Base-by-base conservation (phyloP, 805 yeast genomes). In the Candida sphagnicola region DNA sequence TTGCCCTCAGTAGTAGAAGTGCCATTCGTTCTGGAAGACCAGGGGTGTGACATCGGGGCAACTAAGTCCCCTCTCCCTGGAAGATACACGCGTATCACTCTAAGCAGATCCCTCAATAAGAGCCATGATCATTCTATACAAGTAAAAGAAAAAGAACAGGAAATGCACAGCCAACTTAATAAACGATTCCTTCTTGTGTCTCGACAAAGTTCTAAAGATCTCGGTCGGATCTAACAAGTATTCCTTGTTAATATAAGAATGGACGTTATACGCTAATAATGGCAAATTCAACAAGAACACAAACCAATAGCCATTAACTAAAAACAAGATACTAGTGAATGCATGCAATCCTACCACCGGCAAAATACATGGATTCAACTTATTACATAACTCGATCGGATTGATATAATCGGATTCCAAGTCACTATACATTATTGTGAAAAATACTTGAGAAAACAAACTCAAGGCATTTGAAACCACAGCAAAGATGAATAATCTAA, bases 201-300 rank as follows among this genome's bases (percentile, higher is more conserved):
- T 86, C 52, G 87, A 77, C 57, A 91, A 77, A 30, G 97, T 90
- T 72, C 98, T 80, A 70, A 93, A 93, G 55, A 91, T 93, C 65
- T 91, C 97, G 31, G 99, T 91, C 41, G 98, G 98, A 63, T 93
- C 99, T 61, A 90, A 79, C 47, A 86, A 70, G 60, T 91, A 89
- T 59, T 82, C 80, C 64, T 87, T 88, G 53, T 77, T 78, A 62
- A 82, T 65, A 56, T 86, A 77, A 63, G 86, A 86, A 70, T 84
- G 82, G 42, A 71, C 80, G 61, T 93, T 93, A 74, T 74, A 93
- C 19, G 89, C 93, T 39, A 86, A 66, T 46, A 93, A 70, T 33
- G 98, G 97, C 48, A 80, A 67, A 64, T 87, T 87, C 57, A 93
- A 62, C 54, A 90, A 65, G 62, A 91, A 82, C 14, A 88, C 80